A percentile compares a stretch with the other conserved stretches of the same genome.
Evolutionary conservation across 805 yeast genomes (phyloP).

Genomic region (Cyberlindnera suaveolens): DNA sequence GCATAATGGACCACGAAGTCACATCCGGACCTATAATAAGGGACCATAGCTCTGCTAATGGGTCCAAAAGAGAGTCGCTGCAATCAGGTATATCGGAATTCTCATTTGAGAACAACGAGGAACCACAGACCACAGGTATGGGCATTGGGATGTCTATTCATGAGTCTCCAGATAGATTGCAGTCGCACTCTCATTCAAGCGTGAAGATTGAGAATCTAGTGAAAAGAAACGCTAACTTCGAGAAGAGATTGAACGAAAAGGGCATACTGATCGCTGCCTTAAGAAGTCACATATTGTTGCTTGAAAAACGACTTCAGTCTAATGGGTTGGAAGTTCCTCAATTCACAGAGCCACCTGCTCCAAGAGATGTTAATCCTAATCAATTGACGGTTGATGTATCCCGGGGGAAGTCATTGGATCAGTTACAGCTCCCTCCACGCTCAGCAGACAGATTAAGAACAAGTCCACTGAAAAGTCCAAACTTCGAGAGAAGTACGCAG

Average conservation of each 20-base stretch:
- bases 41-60: neutral
- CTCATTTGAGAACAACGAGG: constrained; percentile 14
- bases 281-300: constrained; percentile 10
- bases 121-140: neutral
- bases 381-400: constrained; percentile 1
- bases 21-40: neutral
- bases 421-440: constrained; percentile 30
- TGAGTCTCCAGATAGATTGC: constrained; percentile 6
- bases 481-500: neutral
- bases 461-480: constrained; percentile 3
- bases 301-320: constrained; percentile 10
- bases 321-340: constrained; percentile 9
- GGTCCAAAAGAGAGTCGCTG: constrained; percentile 11
- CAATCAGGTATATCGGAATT: constrained; percentile 15
- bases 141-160: neutral
- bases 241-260: constrained; percentile 13
- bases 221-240: constrained; percentile 15
- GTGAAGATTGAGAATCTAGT: constrained; percentile 7
- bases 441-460: constrained; percentile 30
- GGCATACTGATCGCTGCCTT: constrained; percentile 8
- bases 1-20: neutral
- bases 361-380: constrained; percentile 6
- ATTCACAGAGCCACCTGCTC: constrained; percentile 6
- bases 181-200: constrained; percentile 6
- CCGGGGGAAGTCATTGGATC: constrained; percentile 3